Percentiles rank a stretch among this genome's conserved stretches.
Conservation (phyloP, 768 basidiomycete species). For the Butyriboletus loyo region DNA sequence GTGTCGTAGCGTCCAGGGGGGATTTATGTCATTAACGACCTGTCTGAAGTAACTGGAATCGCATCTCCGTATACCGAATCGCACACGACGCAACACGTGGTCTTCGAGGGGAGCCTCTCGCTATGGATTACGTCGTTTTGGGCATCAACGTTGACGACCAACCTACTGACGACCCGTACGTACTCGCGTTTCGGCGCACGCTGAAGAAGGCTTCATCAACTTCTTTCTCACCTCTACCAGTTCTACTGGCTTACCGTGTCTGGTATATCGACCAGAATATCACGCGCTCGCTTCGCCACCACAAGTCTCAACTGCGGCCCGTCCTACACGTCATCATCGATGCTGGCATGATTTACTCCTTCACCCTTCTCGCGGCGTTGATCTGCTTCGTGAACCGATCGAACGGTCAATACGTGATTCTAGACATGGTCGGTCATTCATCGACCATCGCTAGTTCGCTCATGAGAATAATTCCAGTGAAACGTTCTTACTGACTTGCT, state of each 20-base stretch:
- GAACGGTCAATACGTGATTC: slow-evolving; percentile 5
- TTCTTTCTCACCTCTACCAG: background rate
- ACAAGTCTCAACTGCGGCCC: background rate
- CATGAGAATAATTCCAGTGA: too few relatives aligned
- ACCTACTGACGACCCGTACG: slow-evolving; percentile 1
- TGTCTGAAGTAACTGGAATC: background rate
- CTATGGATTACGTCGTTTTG: background rate
- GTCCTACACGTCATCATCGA: slow-evolving; percentile 2
- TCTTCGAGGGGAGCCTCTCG: background rate
- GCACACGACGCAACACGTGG: background rate
- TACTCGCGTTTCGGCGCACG: background rate
- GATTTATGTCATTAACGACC: background rate
- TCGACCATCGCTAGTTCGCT: too few relatives aligned
- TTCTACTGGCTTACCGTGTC: background rate
- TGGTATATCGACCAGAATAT: background rate
- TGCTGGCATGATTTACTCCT: slow-evolving; percentile 3
- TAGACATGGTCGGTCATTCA: slow-evolving; percentile 5
- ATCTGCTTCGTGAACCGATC: background rate
- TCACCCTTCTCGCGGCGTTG: background rate
- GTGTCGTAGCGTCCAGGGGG: background rate
- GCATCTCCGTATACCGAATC: background rate
- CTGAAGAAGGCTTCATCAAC: background rate
- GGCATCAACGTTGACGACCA: background rate
- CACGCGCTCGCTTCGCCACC: background rate
- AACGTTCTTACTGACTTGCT: background rate